These are phyloP conservation scores for Fusarium oxysporum DNA, from an alignment of 2,329 filamentous ascomycete species.

Conservation along the genomic window DNA sequence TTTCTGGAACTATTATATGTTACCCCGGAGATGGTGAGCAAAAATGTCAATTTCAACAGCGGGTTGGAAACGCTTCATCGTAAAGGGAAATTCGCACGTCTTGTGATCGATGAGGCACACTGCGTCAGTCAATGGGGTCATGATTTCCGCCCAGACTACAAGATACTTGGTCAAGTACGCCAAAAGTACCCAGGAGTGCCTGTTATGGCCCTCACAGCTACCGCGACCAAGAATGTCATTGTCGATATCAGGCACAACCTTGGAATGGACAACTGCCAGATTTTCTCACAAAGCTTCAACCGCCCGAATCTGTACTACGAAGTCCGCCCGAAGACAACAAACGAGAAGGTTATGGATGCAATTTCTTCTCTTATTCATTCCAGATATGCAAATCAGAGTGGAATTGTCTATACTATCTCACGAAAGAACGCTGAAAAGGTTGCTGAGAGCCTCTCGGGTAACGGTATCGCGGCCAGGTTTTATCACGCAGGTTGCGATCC, in stretches of 20 bases:
- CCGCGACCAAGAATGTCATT: constrained; percentile 92
- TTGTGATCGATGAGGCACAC: constrained; percentile 99
- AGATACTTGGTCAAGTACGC: constrained; percentile 81
- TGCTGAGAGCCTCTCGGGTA: constrained; percentile 73
- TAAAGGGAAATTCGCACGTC: constrained; percentile 80
- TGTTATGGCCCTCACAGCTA: constrained; percentile 94
- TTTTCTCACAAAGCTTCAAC: constrained; percentile 95
- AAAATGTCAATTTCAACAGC: constrained; percentile 76
- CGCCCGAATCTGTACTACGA: constrained; percentile 94
- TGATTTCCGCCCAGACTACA: constrained; percentile 97
- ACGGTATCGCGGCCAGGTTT: constrained; percentile 79
- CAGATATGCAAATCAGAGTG: constrained; percentile 78
- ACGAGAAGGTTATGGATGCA: constrained; percentile 55
- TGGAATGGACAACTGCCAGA: constrained; percentile 80
- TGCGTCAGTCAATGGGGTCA: constrained; percentile 99
- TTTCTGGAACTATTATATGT: constrained; percentile 91
- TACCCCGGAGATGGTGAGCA: constrained; percentile 95
- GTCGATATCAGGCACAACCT: constrained; percentile 92
- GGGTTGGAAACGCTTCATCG: constrained; percentile 76
- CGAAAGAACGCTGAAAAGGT: constrained; percentile 85
- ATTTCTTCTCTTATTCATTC: constrained; percentile 76
- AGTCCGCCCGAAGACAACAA: constrained; percentile 77
- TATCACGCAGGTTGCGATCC: constrained; percentile 86
- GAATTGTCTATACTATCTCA: constrained; percentile 94
- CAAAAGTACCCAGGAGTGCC: constrained; percentile 81